Base-by-base conservation (phyloP, 2,329 filamentous ascomycete species). In the Aspergillus cejpii region DNA sequence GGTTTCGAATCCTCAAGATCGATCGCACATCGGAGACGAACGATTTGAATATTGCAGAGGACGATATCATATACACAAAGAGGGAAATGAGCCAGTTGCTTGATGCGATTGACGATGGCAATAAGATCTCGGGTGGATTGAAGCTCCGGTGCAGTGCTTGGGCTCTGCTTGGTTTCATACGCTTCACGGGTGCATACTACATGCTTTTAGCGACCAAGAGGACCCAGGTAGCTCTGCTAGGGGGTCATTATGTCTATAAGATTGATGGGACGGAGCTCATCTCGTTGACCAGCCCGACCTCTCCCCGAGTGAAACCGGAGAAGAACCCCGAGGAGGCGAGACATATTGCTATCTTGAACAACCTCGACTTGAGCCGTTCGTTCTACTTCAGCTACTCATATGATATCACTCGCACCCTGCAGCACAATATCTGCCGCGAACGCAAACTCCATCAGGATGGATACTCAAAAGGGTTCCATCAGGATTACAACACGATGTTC, bases 361-460 rank as follows among this genome's bases (percentile, higher is more conserved):
- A 94, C 55, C 75, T 98, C 24, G 92, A 98, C 64, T 71, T 98
- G 48, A 89, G 85, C 0, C 79, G 85, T 45, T 94, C 87, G 0
- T 98, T 98, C 65, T 98, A 98, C 68, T 98, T 96, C 72, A 96
- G 91, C 70, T 96, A 96, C 64, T 94, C 91, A 0, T 98, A 98
- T 69, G 88, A 98, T 62, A 85, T 97, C 54, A 98, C 92, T 0
- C 80, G 83, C 43, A 94, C 89, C 1, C 72, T 98, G 37, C 92
- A 98, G 64, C 82, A 91, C 60, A 98, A 98, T 59, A 89, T 98
- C 49, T 83, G 83, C 15, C 78, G 81, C 24, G 89, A 96, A 66
- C 79, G 92, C 29, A 75, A 79, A 39, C 81, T 83, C 2, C 68
- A 94, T 39, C 76, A 80, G 23, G 74, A 81, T 48, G 87, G 85